Percentiles rank a stretch among this genome's conserved stretches.
These are phyloP conservation scores for Phtheirospermum japonicum DNA, from an alignment of 257 asterid genomes.

Conservation along the genomic window DNA sequence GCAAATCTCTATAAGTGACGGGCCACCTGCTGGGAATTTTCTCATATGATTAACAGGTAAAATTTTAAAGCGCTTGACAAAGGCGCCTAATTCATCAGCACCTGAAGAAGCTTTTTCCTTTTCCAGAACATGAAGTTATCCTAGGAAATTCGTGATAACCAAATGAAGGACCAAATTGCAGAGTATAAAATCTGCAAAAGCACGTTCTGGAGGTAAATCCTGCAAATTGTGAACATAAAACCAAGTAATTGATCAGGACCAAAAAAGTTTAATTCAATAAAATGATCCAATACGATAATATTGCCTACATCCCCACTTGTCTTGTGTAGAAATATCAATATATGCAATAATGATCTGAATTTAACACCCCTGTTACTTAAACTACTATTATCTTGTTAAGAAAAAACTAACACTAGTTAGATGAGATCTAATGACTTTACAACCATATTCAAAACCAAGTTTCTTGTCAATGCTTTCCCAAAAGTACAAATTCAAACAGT, in stretches of 20 bases:
- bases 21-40: conserved; percentile 11
- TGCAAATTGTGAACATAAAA: conserved; percentile 39
- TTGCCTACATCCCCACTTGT: background rate
- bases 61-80: too few relatives aligned
- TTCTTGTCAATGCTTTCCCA: too few relatives aligned
- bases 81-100: conserved; percentile 2
- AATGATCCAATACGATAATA: background rate
- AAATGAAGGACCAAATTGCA: conserved; percentile 95
- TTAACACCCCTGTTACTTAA: background rate
- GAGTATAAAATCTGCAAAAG: conserved; percentile 93
- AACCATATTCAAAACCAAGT: too few relatives aligned
- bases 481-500: too few relatives aligned
- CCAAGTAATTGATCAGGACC: background rate
- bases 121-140: conserved; percentile 39
- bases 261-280: background rate
- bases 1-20: background rate
- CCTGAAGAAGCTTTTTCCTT: conserved; percentile 1
- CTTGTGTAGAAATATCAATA: background rate
- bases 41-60: conserved; percentile 16
- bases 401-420: too few relatives aligned
- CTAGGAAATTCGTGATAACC: conserved; percentile 95
- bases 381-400: background rate
- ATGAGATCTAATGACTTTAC: too few relatives aligned
- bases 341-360: background rate
- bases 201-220: conserved; percentile 97